These are phyloP conservation scores for Metschnikowia lachancei DNA, from an alignment of 805 yeast genomes.

Conservation along the genomic window DNA sequence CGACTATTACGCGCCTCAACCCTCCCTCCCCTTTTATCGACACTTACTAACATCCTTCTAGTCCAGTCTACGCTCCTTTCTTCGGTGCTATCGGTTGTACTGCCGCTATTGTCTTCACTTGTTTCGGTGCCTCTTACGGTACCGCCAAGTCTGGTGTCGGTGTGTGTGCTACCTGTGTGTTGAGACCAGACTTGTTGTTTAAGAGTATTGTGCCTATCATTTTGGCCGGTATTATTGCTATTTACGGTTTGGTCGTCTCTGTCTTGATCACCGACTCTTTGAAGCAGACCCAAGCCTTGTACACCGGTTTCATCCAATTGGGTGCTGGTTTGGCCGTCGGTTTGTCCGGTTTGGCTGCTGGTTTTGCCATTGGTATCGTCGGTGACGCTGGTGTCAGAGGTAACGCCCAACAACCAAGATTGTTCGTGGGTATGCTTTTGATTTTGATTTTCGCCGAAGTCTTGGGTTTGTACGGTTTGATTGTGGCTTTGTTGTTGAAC, in stretches of 20 bases:
- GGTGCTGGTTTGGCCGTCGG: conserved; percentile 99
- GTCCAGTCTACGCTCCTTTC: conserved; percentile 63
- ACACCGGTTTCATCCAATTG: conserved; percentile 95
- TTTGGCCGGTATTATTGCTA: conserved; percentile 99
- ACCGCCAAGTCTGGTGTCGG: conserved; percentile 99
- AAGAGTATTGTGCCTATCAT: conserved; percentile 94
- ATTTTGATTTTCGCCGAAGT: conserved; percentile 99
- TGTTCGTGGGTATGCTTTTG: conserved; percentile 97
- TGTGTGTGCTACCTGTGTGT: conserved; percentile 95
- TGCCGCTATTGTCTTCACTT: conserved; percentile 97
- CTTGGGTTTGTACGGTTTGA: conserved; percentile 95
- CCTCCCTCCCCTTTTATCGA: too few species aligned
- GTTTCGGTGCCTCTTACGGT: conserved; percentile 98
- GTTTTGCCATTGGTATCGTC: conserved; percentile 98
- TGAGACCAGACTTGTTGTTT: conserved; percentile 94
- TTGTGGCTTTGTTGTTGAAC: conserved; percentile 96
- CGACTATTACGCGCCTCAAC: too few species aligned
- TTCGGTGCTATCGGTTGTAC: conserved; percentile 99
- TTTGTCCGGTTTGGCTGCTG: conserved; percentile 95
- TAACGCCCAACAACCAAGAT: conserved; percentile 96
- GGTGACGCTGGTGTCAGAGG: conserved; percentile 99
- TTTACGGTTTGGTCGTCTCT: conserved; percentile 94
- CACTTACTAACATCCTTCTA: conserved; percentile 11
- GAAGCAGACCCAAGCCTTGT: conserved; percentile 82
- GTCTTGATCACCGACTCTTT: conserved; percentile 89